Base-by-base conservation (phyloP, 106 monocot species). In the Dendrobium nobile region DNA sequence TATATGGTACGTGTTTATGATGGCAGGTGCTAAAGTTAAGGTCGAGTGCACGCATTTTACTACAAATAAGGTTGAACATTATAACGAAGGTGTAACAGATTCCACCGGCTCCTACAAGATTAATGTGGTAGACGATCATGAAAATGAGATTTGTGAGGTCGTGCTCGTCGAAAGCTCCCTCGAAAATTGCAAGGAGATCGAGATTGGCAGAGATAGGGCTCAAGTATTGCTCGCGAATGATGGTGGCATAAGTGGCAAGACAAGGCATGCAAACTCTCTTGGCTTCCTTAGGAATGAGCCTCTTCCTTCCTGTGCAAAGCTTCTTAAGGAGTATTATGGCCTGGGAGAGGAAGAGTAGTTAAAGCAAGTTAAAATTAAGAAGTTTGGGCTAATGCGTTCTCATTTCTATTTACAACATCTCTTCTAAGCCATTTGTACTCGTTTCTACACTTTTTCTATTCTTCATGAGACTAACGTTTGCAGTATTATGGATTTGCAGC, bases 241-340 rank as follows among this genome's bases (percentile, higher is more conserved):
- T 10, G 40, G 15, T 20, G 79, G 79, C 20, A 79, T 79, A 9
- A 24, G 16, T 43, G 24, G 40, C n/a, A 37, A 22, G 13, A 0
- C 58, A 4, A 51, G 79, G 24, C 59, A 79, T 5, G 79, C 79
- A 0, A 79, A 79, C 79, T 79, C 79, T 0, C 79, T 79, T 1
- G 79, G 79, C 2, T 79, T 79, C 65, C 79, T 79, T 26, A 64
- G n/a, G 42, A 37, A 59, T 5, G 79, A 79, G 42, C 79, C 79
- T 40, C 79, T 79, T 33, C 43, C 58, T 37, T 10, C 3, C 22
- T 79, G 79, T 37, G 61, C 37, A 4, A 18, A 64, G 65, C 24
- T 79, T 19, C 79, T 79, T 13, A 20, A 79, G 22, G 58, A 79
- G 65, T 79, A 43, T 9, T 74, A 67, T 59, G 59, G 42, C 41